Evolutionary conservation across 129 eudicot genomes (phyloP).

Genomic region (Escallonia rubra): DNA sequence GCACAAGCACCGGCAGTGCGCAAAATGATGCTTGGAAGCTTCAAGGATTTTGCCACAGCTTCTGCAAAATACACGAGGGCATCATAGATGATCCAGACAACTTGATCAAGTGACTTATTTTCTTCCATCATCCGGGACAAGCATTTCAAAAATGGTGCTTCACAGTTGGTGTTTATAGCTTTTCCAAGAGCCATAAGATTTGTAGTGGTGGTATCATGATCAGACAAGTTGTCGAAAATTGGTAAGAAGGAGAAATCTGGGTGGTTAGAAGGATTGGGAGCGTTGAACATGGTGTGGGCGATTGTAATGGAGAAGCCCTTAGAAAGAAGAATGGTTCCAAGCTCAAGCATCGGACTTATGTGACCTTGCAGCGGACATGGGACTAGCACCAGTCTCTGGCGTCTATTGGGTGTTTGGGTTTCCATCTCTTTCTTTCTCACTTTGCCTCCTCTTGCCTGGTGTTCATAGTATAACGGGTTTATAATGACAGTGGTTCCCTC

Average conservation of each 20-base stretch:
- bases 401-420: not conserved
- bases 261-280: constrained; percentile 17
- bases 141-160: constrained; percentile 4
- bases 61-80: constrained; percentile 12
- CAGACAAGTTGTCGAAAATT: constrained; percentile 8
- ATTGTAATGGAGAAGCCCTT: constrained; percentile 16
- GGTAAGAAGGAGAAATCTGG: constrained; percentile 15
- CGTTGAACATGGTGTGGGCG: constrained; percentile 14
- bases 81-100: constrained; percentile 24
- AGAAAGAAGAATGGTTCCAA: constrained; percentile 14
- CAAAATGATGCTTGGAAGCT: constrained; percentile 16
- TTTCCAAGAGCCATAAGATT: not conserved
- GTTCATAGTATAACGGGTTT: no score
- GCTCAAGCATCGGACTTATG: constrained; percentile 24
- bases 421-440: not conserved
- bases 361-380: constrained; percentile 21
- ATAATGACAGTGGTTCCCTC: no score
- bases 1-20: constrained; percentile 2
- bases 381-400: constrained; percentile 11
- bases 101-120: not conserved
- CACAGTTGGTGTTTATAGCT: constrained; percentile 12
- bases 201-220: not conserved
- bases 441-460: no score
- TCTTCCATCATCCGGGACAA: constrained; percentile 9
- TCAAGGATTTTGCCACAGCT: constrained; percentile 7